A percentile compares a stretch with the other conserved stretches of the same genome.
Evolutionary conservation across 352 stramenopile species (phyloP).

Genomic region (Peronospora belbahrii): DNA sequence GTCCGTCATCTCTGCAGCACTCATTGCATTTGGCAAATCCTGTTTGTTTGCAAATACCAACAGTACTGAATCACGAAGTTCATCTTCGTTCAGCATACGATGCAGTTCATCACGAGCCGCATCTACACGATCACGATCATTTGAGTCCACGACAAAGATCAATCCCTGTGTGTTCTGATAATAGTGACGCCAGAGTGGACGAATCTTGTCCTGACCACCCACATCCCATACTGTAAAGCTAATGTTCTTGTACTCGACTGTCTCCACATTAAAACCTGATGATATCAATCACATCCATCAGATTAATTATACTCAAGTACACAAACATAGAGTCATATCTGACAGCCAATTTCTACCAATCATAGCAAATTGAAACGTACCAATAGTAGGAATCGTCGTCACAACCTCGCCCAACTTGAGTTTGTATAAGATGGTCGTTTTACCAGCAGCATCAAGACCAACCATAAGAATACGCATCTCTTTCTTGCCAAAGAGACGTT

Average conservation of each 20-base stretch:
- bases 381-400: conserved; percentile 97
- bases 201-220: conserved; percentile 98
- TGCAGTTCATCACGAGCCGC: conserved; percentile 95
- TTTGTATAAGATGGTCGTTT: conserved; percentile 99
- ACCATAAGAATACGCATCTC: conserved; percentile 99
- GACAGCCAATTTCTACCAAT: no score
- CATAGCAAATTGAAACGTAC: conserved; percentile 40
- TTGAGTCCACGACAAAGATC: conserved; percentile 99
- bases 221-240: conserved; percentile 99
- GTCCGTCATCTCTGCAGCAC: conserved; percentile 97
- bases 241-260: conserved; percentile 99
- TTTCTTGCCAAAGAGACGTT: conserved; percentile 97
- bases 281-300: background rate
- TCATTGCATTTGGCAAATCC: conserved; percentile 94
- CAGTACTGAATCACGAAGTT: conserved; percentile 94
- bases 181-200: conserved; percentile 98
- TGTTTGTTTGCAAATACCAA: conserved; percentile 99
- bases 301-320: background rate
- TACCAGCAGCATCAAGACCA: conserved; percentile 98
- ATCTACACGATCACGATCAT: conserved; percentile 97
- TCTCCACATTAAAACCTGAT: conserved; percentile 98
- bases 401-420: conserved; percentile 91
- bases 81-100: conserved; percentile 97
- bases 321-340: no score
- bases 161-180: conserved; percentile 99